These are phyloP conservation scores for Strobilomyces dryophilus DNA, from an alignment of 768 basidiomycete species.

Conservation along the genomic window DNA sequence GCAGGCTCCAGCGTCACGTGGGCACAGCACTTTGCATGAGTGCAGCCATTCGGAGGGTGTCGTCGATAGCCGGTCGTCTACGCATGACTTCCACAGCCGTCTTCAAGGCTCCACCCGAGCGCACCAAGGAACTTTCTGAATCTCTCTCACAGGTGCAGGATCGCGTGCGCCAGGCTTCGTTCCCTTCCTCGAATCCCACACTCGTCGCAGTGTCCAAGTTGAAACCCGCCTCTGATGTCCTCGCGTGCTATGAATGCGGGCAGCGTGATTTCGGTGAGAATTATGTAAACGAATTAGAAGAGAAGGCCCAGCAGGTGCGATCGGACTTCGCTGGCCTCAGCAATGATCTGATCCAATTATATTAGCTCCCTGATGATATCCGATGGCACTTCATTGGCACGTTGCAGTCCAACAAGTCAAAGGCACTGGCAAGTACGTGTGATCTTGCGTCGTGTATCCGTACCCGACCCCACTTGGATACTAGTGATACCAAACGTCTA, in stretches of 20 bases:
- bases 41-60: background rate
- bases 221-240: slow-evolving; percentile 85
- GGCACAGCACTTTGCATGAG: background rate
- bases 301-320: slow-evolving; percentile 72
- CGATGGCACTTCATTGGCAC: slow-evolving; percentile 97
- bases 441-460: background rate
- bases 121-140: slow-evolving; percentile 48
- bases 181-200: slow-evolving; percentile 28
- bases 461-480: slow-evolving; percentile 2
- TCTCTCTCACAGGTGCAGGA: slow-evolving; percentile 49
- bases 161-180: slow-evolving; percentile 39
- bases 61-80: slow-evolving; percentile 5
- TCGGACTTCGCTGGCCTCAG: background rate
- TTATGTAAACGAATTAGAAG: slow-evolving; percentile 89
- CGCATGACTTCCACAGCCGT: slow-evolving; percentile 18
- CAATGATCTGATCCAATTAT: slow-evolving; percentile 9
- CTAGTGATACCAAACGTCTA: slow-evolving; percentile 86
- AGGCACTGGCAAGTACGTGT: slow-evolving; percentile 70
- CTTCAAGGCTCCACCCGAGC: slow-evolving; percentile 33
- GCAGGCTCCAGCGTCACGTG: slow-evolving; percentile 24
- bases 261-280: slow-evolving; percentile 97
- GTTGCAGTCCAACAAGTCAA: slow-evolving; percentile 91
- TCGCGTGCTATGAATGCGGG: slow-evolving; percentile 74
- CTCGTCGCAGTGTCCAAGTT: slow-evolving; percentile 92
- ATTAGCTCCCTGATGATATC: slow-evolving; percentile 81